phyloP scores from a whole-genome alignment of 176 grass and related monocot species.

The Oryza rufipogon region DNA sequence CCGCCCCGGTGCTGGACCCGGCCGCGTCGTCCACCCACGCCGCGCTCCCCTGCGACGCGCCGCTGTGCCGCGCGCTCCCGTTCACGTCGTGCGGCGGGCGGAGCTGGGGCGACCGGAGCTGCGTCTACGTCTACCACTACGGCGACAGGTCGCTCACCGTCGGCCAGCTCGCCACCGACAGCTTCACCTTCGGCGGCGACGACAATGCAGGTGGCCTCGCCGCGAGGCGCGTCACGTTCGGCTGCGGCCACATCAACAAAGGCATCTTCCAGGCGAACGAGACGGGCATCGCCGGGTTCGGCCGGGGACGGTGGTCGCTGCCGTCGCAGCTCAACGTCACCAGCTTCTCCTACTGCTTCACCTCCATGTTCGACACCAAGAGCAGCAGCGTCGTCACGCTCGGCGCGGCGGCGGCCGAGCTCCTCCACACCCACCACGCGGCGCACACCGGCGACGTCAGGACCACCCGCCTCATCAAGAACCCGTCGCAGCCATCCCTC shows the following conservation, averaged over 20 bases:
- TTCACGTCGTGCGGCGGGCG: constrained; percentile 43
- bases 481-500: constrained; percentile 55
- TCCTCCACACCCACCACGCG: constrained; percentile 27
- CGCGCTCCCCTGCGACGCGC: constrained; percentile 52
- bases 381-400: constrained; percentile 73
- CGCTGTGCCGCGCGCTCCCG: constrained; percentile 47
- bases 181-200: constrained; percentile 48
- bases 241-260: constrained; percentile 70
- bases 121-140: constrained; percentile 63
- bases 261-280: constrained; percentile 69
- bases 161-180: constrained; percentile 60
- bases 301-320: constrained; percentile 52
- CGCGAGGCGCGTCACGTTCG: constrained; percentile 51
- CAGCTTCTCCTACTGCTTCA: constrained; percentile 86
- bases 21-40: constrained; percentile 61
- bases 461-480: constrained; percentile 50
- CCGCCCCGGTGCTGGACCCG: constrained; percentile 57
- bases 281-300: constrained; percentile 83
- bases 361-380: constrained; percentile 60
- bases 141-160: constrained; percentile 59
- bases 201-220: not conserved
- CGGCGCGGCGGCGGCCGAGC: constrained; percentile 55
- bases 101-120: constrained; percentile 33
- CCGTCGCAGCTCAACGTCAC: constrained; percentile 58
- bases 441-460: constrained; percentile 15